Evolutionary conservation across 2,329 filamentous ascomycete genomes (phyloP).

Genomic region (Aspergillus spinulosporus): DNA sequence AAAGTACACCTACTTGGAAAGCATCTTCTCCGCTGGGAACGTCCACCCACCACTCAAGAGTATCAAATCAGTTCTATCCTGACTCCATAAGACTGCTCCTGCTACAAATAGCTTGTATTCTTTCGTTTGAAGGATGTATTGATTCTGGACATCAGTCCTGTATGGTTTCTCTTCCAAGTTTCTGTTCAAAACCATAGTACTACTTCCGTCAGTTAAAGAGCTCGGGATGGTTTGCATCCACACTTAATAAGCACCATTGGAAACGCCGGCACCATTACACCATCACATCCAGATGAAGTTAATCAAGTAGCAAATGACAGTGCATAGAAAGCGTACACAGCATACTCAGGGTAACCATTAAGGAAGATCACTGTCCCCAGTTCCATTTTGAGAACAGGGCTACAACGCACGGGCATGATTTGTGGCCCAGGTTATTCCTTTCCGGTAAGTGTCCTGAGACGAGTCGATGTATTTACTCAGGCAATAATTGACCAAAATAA

Average conservation of each 20-base stretch:
- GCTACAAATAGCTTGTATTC: not conserved
- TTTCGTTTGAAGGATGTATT: not conserved
- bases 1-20: not conserved
- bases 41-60: not conserved
- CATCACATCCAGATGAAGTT: too few species aligned
- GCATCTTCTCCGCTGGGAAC: not conserved
- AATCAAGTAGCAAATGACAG: not conserved
- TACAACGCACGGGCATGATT: not conserved
- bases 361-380: not conserved
- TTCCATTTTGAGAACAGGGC: not conserved
- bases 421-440: not conserved
- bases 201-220: too few species aligned
- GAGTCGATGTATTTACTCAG: not conserved
- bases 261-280: too few species aligned
- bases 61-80: not conserved
- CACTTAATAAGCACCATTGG: too few species aligned
- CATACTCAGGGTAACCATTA: not conserved
- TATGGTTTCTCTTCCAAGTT: too few species aligned
- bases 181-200: too few species aligned
- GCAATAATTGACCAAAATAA: not conserved
- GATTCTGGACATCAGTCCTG: not conserved
- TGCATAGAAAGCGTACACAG: not conserved
- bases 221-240: too few species aligned
- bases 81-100: not conserved
- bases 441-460: not conserved